Percentiles rank a stretch among this genome's conserved stretches.
These are phyloP conservation scores for Candida sp. DNA, from an alignment of 1,139 yeast genomes.

Conservation along the genomic window DNA sequence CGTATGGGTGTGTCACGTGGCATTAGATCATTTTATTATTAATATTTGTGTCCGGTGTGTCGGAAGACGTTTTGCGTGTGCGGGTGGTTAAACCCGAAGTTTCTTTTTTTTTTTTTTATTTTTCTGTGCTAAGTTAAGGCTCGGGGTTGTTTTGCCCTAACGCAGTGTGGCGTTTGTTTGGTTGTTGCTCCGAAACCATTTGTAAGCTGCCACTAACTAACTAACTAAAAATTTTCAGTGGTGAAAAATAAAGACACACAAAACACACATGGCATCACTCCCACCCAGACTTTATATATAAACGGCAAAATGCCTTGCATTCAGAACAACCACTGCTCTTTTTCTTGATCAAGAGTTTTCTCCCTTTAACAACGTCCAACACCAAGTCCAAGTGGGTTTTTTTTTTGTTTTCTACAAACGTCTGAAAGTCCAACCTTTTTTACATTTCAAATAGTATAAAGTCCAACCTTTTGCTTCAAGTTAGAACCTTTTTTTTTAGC, in stretches of 20 bases:
- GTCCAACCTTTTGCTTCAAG: constrained; percentile 14
- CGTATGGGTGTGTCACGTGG: neutral
- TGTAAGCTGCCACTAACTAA: neutral
- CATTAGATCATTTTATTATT: constrained; percentile 2
- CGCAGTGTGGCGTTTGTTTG: neutral
- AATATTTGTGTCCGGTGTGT: neutral
- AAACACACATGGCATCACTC: too few species aligned
- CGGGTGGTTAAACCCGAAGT: neutral
- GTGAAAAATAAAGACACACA: neutral
- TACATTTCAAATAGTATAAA: constrained; percentile 5
- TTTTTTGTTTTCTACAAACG: constrained; percentile 2
- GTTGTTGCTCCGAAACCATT: neutral
- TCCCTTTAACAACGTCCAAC: neutral
- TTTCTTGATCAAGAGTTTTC: neutral
- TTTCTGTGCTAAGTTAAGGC: neutral
- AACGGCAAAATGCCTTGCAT: neutral
- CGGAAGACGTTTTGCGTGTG: neutral
- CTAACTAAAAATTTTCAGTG: neutral
- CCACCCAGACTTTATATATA: neutral
- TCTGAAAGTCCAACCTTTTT: constrained; percentile 19
- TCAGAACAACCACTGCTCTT: neutral
- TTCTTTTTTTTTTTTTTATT: constrained; percentile 1
- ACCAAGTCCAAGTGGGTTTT: neutral
- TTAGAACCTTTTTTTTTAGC: neutral
- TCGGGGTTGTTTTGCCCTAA: neutral